A percentile compares a stretch with the other conserved stretches of the same genome.
phyloP scores from a whole-genome alignment of 148 eudicot genomes.

The Salicornia ramosissima region DNA sequence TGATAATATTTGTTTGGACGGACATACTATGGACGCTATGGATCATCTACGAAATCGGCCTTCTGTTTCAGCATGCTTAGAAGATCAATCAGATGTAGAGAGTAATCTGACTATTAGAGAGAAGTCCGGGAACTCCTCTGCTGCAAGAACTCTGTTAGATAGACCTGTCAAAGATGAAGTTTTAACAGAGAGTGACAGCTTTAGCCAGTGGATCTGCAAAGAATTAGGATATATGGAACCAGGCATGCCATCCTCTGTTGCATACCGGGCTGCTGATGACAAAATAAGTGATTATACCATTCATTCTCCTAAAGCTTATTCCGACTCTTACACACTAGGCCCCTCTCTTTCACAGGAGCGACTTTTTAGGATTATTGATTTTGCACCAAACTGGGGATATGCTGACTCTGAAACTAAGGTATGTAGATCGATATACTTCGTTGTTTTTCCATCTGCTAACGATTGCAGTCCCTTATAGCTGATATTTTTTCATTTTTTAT shows the following conservation, averaged over 20 bases:
- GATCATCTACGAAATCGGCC: conserved; percentile 4
- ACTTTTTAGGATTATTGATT: conserved; percentile 65
- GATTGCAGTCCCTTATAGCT: neutral
- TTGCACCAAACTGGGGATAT: conserved; percentile 71
- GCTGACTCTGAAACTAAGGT: conserved; percentile 71
- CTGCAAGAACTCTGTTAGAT: conserved; percentile 39
- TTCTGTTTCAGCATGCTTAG: neutral
- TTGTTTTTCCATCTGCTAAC: no score
- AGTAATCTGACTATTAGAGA: conserved; percentile 24
- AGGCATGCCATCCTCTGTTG: conserved; percentile 39
- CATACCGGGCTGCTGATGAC: conserved; percentile 61
- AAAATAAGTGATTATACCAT: conserved; percentile 41
- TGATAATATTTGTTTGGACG: conserved; percentile 9
- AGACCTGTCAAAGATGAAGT: conserved; percentile 33
- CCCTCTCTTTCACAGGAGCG: conserved; percentile 76
- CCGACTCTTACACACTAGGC: conserved; percentile 40
- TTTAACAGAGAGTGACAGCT: conserved; percentile 73
- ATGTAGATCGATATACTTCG: conserved; percentile 8
- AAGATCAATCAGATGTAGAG: conserved; percentile 4
- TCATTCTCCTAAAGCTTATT: conserved; percentile 31
- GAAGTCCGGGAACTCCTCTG: conserved; percentile 29
- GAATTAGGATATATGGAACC: conserved; percentile 65
- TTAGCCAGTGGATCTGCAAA: conserved; percentile 75
- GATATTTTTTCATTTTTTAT: neutral
- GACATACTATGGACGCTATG: conserved; percentile 14